These are phyloP conservation scores for Hortaea werneckii DNA, from an alignment of 2,329 filamentous ascomycete species.

Conservation along the genomic window DNA sequence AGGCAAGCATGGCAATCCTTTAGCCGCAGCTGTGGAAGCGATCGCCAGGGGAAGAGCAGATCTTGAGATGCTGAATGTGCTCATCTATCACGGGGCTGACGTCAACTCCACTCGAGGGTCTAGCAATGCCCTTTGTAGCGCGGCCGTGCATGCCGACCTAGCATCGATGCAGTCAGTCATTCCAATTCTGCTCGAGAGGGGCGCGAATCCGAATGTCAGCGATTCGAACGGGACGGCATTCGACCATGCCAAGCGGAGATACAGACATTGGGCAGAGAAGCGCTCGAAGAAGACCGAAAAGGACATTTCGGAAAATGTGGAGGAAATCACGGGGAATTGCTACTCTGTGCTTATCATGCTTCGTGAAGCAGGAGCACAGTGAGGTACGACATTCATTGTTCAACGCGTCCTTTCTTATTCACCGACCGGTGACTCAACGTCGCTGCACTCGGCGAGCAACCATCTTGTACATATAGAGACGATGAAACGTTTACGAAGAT, in stretches of 20 bases:
- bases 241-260: slow-evolving; percentile 1
- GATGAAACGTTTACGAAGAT: no score
- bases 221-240: slow-evolving; percentile 1
- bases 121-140: slow-evolving; percentile 9
- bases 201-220: slow-evolving; percentile 14
- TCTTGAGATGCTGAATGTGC: slow-evolving; percentile 18
- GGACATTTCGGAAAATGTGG: slow-evolving; percentile 2
- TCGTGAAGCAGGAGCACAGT: slow-evolving; percentile 6
- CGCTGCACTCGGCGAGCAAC: no score
- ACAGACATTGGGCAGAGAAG: slow-evolving; percentile 2
- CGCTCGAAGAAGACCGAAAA: background rate
- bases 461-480: no score
- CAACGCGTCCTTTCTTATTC: no score
- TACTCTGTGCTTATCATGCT: slow-evolving; percentile 10
- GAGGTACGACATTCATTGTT: background rate
- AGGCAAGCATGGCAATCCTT: slow-evolving; percentile 15
- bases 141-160: slow-evolving; percentile 12
- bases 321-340: slow-evolving; percentile 9
- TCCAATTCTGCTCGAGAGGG: slow-evolving; percentile 17
- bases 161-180: slow-evolving; percentile 21
- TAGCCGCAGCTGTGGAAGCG: slow-evolving; percentile 19
- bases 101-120: slow-evolving; percentile 6
- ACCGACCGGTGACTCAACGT: no score
- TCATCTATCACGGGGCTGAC: slow-evolving; percentile 17
- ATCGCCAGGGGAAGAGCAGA: slow-evolving; percentile 12